Percentiles rank a stretch among this genome's conserved stretches.
Conservation (phyloP, 495 filamentous ascomycete species). For the Amphirosellinia nigrospora region DNA sequence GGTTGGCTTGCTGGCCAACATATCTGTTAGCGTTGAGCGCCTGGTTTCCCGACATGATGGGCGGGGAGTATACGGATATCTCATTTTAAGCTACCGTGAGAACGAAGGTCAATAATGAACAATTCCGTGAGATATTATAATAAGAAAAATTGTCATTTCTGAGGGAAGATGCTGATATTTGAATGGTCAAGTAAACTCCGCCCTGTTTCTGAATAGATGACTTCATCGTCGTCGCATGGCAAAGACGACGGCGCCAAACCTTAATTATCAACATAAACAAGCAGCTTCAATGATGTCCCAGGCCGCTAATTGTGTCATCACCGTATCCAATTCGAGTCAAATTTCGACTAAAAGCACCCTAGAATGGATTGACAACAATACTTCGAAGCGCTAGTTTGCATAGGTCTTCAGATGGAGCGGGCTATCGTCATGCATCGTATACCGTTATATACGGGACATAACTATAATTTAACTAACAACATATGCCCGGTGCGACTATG, state of each 20-base stretch:
- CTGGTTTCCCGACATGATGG: conserved; percentile 46
- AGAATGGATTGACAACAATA: not conserved
- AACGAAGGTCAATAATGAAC: not conserved
- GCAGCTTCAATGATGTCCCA: not conserved
- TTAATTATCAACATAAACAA: conserved; percentile 2
- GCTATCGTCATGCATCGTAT: too few species aligned
- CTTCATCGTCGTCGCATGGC: conserved; percentile 8
- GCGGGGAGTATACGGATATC: conserved; percentile 13
- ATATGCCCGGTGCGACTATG: not conserved
- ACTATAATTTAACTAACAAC: not conserved
- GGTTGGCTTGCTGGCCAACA: conserved; percentile 48
- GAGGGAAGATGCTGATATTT: conserved; percentile 7
- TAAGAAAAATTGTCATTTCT: not conserved
- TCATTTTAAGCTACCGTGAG: too few species aligned
- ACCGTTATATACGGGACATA: not conserved
- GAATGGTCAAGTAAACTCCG: not conserved
- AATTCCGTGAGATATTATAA: not conserved
- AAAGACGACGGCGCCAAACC: conserved; percentile 11
- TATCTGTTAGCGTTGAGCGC: conserved; percentile 57
- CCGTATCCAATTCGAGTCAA: not conserved
- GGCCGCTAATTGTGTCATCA: conserved; percentile 12
- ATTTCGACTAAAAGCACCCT: not conserved
- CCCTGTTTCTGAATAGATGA: conserved; percentile 6
- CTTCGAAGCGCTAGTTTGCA: not conserved
- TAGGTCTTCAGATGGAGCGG: not conserved